Evolutionary conservation across 257 asterid genomes (phyloP).

Genomic region (Agastache rugosa): DNA sequence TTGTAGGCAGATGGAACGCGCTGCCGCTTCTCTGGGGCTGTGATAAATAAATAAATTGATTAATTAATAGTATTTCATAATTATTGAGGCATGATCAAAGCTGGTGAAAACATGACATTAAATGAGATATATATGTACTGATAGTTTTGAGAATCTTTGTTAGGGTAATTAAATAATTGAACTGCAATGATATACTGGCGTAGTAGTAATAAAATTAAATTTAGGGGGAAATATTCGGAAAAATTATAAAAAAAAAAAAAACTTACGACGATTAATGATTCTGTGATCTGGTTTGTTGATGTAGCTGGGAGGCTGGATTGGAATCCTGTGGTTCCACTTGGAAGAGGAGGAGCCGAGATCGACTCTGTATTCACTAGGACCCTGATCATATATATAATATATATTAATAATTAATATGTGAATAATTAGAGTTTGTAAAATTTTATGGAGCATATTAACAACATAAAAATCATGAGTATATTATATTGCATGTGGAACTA

Average conservation of each 20-base stretch:
- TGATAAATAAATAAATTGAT: conserved; percentile 4
- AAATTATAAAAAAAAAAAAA: neutral
- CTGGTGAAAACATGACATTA: neutral
- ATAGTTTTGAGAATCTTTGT: too few species aligned
- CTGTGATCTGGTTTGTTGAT: conserved; percentile 51
- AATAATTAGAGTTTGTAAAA: too few species aligned
- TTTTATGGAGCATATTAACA: too few species aligned
- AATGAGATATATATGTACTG: neutral
- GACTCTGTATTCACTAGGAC: conserved; percentile 53
- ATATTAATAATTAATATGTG: neutral
- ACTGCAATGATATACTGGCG: neutral
- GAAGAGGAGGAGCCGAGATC: conserved; percentile 77
- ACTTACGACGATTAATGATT: conserved; percentile 66
- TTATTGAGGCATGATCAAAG: neutral
- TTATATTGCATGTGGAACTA: too few species aligned
- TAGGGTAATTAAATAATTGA: neutral
- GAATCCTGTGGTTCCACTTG: conserved; percentile 54
- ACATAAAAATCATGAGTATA: too few species aligned
- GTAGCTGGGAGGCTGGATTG: conserved; percentile 50
- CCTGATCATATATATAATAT: neutral
- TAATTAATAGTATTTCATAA: neutral
- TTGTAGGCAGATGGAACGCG: conserved; percentile 93
- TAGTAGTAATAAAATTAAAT: neutral
- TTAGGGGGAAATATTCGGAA: too few species aligned
- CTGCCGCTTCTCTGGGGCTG: conserved; percentile 97